Evolutionary conservation across 495 filamentous ascomycete genomes (phyloP).

Genomic region (Tuber calosporum): DNA sequence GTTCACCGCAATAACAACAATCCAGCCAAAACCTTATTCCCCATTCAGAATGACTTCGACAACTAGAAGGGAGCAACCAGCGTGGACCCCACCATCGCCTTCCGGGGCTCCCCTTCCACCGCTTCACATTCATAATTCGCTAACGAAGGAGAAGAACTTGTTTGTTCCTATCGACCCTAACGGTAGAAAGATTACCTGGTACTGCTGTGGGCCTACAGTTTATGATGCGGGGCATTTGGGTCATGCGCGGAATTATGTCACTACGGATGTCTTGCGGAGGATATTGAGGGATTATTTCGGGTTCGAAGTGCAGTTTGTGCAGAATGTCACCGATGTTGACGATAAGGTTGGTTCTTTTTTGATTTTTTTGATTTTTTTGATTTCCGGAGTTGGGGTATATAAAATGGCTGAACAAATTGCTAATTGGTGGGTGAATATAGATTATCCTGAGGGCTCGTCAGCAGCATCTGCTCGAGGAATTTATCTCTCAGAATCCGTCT

Average conservation of each 20-base stretch:
- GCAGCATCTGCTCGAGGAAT: constrained; percentile 61
- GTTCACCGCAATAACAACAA: not conserved
- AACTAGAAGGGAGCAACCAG: constrained; percentile 46
- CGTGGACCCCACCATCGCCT: constrained; percentile 44
- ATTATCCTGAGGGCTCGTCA: constrained; percentile 79
- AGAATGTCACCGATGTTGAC: constrained; percentile 93
- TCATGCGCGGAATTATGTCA: constrained; percentile 90
- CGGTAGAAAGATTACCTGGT: constrained; percentile 71
- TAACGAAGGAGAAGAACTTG: constrained; percentile 62
- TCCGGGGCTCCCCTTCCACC: constrained; percentile 41
- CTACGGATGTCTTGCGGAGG: constrained; percentile 82
- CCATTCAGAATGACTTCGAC: constrained; percentile 21
- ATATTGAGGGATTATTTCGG: constrained; percentile 81
- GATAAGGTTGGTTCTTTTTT: constrained; percentile 58
- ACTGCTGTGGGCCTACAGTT: constrained; percentile 85
- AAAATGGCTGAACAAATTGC: not conserved
- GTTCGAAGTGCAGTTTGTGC: constrained; percentile 81
- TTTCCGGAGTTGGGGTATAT: not conserved
- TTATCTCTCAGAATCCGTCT: constrained; percentile 23
- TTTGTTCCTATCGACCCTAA: constrained; percentile 66
- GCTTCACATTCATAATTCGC: constrained; percentile 66
- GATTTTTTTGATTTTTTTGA: not conserved
- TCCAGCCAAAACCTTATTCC: not conserved
- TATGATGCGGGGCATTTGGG: constrained; percentile 88
- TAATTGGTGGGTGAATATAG: constrained; percentile 41